Base-by-base conservation (phyloP, 768 basidiomycete species). In the Rhizopogon sp. region DNA sequence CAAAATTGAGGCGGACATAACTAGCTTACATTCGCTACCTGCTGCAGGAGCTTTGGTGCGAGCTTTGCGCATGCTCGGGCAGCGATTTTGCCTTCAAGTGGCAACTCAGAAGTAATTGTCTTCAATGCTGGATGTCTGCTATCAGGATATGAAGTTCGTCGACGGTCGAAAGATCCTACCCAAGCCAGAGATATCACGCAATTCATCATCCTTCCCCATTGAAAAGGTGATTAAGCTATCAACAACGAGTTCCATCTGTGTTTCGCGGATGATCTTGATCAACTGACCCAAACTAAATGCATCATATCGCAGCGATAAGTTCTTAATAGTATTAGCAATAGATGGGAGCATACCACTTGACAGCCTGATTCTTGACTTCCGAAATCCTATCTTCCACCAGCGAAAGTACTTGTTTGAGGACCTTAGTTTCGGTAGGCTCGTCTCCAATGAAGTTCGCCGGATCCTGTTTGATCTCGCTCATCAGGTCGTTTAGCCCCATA, bases 351-450 rank as follows among this genome's bases (percentile, higher is more conserved):
- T 62, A 90, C 96, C 93, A 95, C 75, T 95, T 93, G 10, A 97
- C 96, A 2, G 93, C 93, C 69, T 92, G 88, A 65, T 97, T 97
- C 78, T 98, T 98, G 60, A 98, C 97, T 76, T 99, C 97, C 7
- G 93, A 93, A 61, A 95, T 98, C 72, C 87, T 88, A 74, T 99
- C 97, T 66, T 91, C 89, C 5, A 98, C 87, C 17, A 98, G 80
- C 35, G 83, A 76, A 42, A 98, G 77, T 1, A 98, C 93, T 68
- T 89, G 85, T 41, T 82, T 83, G 45, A 96, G 78, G 50, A 96
- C 85, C 67, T 88, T 90, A 67, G 76, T 84, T 76, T 99, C 97
- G 33, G 87, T 81, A 5, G 77, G 62, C 67, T 98, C 95, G 66
- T 99, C 96, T 53, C 92, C 84, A 10, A 83, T 72, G 69, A 94